A percentile compares a stretch with the other conserved stretches of the same genome.
phyloP scores from a whole-genome alignment of 495 filamentous ascomycete species.

The Hypoxylon subgilvum region DNA sequence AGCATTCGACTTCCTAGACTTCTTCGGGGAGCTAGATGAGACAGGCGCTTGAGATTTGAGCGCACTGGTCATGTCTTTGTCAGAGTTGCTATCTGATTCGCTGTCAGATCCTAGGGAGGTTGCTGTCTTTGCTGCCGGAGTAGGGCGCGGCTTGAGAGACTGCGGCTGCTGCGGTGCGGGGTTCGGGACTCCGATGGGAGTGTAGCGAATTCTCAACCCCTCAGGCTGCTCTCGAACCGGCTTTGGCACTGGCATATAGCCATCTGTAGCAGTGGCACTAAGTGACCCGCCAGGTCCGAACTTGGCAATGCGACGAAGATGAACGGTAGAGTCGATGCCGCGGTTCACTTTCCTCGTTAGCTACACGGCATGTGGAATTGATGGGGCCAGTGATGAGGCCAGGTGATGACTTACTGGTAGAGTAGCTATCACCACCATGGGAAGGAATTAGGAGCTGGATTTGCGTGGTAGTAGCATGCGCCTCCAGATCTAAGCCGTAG shows the following conservation, averaged over 20 bases:
- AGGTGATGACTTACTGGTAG: constrained; percentile 42
- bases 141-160: background rate
- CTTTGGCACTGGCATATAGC: constrained; percentile 34
- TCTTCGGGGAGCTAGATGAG: constrained; percentile 9
- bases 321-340: constrained; percentile 49
- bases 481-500: constrained; percentile 47
- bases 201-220: constrained; percentile 51
- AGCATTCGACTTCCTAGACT: constrained; percentile 27
- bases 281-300: constrained; percentile 41
- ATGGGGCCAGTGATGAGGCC: too few relatives aligned
- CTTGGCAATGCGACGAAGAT: constrained; percentile 52
- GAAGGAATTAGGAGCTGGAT: constrained; percentile 54
- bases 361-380: constrained; percentile 10
- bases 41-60: background rate
- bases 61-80: constrained; percentile 40
- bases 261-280: constrained; percentile 29
- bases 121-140: background rate
- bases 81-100: constrained; percentile 38
- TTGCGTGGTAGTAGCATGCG: constrained; percentile 42
- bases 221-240: constrained; percentile 52
- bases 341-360: constrained; percentile 41
- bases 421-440: constrained; percentile 48
- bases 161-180: constrained; percentile 2
- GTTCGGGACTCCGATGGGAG: constrained; percentile 49
- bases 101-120: constrained; percentile 25